Base-by-base conservation (phyloP, 495 filamentous ascomycete species). In the Hypoxylon perforatum region DNA sequence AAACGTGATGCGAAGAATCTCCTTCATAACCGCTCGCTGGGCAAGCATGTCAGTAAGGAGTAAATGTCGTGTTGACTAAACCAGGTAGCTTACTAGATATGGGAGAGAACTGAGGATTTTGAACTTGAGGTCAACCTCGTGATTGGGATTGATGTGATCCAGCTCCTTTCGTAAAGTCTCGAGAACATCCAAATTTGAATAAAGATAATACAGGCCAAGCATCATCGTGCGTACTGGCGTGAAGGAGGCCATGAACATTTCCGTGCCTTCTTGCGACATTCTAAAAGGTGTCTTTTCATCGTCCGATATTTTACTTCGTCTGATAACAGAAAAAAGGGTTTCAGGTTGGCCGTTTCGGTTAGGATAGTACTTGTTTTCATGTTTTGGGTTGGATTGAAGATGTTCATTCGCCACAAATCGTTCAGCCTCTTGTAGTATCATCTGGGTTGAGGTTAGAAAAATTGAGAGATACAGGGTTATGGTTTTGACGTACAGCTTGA, bases 211-310 rank as follows among this genome's bases (percentile, higher is more conserved):
- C 49, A 53, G 28, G 19, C 49, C 49, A 18, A 53, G 17, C 22
- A 21, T 53, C 49, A 53, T 53, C 36, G 49, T 33, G 7, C 49
- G 49, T 8, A 21, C 49, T 15, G 49, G 28, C 11, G 49, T 53
- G n/a, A 36, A 53, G 9, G 49, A 53, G 30, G 49, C 49, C 49
- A 53, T 53, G 19, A 53, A 53, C 49, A 53, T 53, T 23, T 53
- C 49, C 12, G 35, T 11, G 15, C 49, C 49, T 35, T 53, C 49
- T 35, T 53, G 49, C 7, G 49, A 25, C 49, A 53, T 53, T 15
- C 49, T 25, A 17, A n/a, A n/a, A 30, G 49, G 5, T 3, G 21
- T n/a, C 19, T 36, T 53, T n/a, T 53, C 49, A 9, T 33, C 49
- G 6, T 35, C 25, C 11, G 49, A 25, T 5, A 15, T 15, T 3